Conservation (phyloP, 768 basidiomycete species). For the Tulasnella sp. region DNA sequence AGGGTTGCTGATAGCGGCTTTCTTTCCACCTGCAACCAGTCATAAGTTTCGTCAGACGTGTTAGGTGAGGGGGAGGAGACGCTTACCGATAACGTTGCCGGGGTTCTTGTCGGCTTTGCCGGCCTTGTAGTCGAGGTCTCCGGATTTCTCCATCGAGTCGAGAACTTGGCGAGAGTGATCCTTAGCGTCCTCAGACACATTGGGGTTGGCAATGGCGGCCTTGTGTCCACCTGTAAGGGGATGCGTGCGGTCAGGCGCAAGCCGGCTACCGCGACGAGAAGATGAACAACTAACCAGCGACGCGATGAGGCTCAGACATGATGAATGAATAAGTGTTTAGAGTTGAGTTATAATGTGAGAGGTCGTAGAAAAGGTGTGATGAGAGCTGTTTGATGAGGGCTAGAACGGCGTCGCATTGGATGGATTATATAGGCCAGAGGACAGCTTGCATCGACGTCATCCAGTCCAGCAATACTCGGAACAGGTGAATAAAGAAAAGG, state of each 20-base stretch:
- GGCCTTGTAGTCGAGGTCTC: conserved; percentile 19
- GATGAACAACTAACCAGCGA: conserved; percentile 11
- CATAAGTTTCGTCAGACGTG: no score
- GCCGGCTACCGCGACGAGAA: background rate
- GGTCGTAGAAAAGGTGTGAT: background rate
- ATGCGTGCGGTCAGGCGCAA: background rate
- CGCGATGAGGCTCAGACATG: conserved; percentile 29
- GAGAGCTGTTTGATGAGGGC: background rate
- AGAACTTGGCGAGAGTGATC: conserved; percentile 32
- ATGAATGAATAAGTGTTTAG: background rate
- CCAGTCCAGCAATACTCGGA: background rate
- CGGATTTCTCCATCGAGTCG: conserved; percentile 18
- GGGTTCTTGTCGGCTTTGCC: conserved; percentile 24
- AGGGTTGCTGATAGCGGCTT: conserved; percentile 28
- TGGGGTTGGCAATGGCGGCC: conserved; percentile 32
- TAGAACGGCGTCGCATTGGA: background rate
- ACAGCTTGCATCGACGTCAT: background rate
- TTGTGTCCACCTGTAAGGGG: conserved; percentile 24
- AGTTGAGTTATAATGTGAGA: background rate
- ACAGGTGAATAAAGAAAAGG: no score
- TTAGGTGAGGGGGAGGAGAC: no score
- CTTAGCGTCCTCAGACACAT: conserved; percentile 32
- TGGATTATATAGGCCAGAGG: background rate
- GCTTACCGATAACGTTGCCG: conserved; percentile 29
- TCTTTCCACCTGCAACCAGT: conserved; percentile 1